phyloP scores from a whole-genome alignment of 768 basidiomycete genomes.

The Hebeloma cylindrosporum region DNA sequence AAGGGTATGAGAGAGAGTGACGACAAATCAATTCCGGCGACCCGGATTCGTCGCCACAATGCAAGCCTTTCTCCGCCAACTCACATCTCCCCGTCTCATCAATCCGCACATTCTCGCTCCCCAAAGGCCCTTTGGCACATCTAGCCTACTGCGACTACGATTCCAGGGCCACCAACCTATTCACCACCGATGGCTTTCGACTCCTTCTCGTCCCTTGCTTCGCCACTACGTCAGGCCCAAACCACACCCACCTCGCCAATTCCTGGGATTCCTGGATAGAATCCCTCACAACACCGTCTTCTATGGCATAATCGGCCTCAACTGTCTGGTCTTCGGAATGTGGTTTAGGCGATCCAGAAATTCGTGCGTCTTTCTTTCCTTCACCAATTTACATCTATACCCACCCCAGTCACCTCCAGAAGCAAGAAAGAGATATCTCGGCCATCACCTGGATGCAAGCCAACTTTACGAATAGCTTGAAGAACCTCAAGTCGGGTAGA shows the following conservation, averaged over 20 bases:
- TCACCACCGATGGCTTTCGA: constrained; percentile 19
- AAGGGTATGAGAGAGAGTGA: constrained; percentile 5
- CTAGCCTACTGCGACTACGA: not conserved
- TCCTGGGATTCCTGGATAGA: constrained; percentile 45
- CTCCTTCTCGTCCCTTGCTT: constrained; percentile 19
- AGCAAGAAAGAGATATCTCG: constrained; percentile 39
- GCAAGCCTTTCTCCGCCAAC: not conserved
- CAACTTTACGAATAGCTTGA: constrained; percentile 64
- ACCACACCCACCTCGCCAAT: constrained; percentile 12
- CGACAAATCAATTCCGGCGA: constrained; percentile 1
- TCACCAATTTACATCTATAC: constrained; percentile 2
- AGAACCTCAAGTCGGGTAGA: constrained; percentile 63
- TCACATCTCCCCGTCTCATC: not conserved
- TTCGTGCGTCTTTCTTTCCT: constrained; percentile 22
- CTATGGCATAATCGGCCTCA: constrained; percentile 63
- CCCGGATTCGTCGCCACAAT: no score
- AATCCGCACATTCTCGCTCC: not conserved
- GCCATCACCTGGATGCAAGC: constrained; percentile 50
- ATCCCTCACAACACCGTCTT: constrained; percentile 56
- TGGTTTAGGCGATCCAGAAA: constrained; percentile 51
- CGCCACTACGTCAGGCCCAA: constrained; percentile 21
- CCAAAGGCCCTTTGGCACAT: not conserved
- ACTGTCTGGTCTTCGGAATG: constrained; percentile 57
- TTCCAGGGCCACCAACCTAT: not conserved
- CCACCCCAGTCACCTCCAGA: constrained; percentile 22